Evolutionary conservation across 2,329 filamentous ascomycete genomes (phyloP).

Genomic region (Cladophialophora immunda): DNA sequence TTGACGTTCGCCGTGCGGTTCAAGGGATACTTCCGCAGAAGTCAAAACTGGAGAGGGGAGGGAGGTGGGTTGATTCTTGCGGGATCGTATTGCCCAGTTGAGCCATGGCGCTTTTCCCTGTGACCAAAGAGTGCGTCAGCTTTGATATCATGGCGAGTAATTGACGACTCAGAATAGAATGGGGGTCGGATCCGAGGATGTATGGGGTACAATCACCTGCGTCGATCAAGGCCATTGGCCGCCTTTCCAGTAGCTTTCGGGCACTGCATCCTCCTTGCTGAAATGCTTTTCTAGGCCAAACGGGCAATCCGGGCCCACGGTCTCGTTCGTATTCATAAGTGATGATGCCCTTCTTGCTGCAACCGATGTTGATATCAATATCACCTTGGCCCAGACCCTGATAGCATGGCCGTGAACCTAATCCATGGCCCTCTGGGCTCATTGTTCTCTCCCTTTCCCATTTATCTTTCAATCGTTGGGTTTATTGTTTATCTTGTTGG

Average conservation of each 20-base stretch:
- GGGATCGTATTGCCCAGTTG: conserved; percentile 37
- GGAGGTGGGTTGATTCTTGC: conserved; percentile 12
- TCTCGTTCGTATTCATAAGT: conserved; percentile 18
- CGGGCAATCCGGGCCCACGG: neutral
- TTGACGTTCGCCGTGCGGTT: conserved; percentile 6
- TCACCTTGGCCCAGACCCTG: neutral
- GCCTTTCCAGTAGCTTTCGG: conserved; percentile 1
- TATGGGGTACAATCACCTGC: neutral
- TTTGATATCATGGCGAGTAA: conserved; percentile 29
- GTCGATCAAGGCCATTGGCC: conserved; percentile 9
- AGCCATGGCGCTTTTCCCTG: conserved; percentile 26
- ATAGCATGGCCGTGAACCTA: conserved; percentile 18
- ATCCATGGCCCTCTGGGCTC: neutral
- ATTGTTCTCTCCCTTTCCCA: conserved; percentile 19
- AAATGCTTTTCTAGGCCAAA: conserved; percentile 8
- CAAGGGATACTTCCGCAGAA: conserved; percentile 11
- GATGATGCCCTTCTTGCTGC: neutral
- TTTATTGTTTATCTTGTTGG: conserved; percentile 31
- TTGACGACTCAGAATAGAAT: conserved; percentile 13
- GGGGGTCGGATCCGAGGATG: conserved; percentile 25
- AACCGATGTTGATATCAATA: neutral
- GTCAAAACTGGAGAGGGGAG: conserved; percentile 6
- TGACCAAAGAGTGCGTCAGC: conserved; percentile 22
- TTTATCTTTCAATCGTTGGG: conserved; percentile 27
- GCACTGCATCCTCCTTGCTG: neutral